These are phyloP conservation scores for Geranomyces variabilis DNA, from an alignment of 192 early-diverging fungal genomes.

Conservation along the genomic window DNA sequence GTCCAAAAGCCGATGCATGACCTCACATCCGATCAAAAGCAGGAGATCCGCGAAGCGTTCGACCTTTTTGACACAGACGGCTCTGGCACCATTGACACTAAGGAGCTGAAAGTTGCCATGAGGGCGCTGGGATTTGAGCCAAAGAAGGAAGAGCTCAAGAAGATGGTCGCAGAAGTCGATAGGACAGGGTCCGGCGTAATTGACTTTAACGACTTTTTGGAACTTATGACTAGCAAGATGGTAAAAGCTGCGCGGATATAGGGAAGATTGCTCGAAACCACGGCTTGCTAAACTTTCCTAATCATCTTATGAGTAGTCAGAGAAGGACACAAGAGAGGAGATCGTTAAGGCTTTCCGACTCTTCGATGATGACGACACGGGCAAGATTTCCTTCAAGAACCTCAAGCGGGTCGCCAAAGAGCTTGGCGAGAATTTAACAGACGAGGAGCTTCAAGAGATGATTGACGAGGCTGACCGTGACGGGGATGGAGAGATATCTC, in stretches of 20 bases:
- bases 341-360: constrained; percentile 75
- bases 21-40: constrained; percentile 65
- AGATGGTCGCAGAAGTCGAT: constrained; percentile 63
- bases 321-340: constrained; percentile 70
- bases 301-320: constrained; percentile 44
- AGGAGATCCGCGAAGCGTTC: constrained; percentile 72
- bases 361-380: constrained; percentile 77
- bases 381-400: constrained; percentile 77
- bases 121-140: constrained; percentile 63
- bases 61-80: constrained; percentile 71
- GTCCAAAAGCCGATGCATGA: constrained; percentile 15
- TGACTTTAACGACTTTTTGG: constrained; percentile 78
- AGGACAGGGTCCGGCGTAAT: constrained; percentile 57
- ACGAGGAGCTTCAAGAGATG: constrained; percentile 79
- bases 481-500: constrained; percentile 63
- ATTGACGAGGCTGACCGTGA: constrained; percentile 76
- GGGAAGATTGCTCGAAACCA: too few species aligned
- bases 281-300: not conserved
- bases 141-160: constrained; percentile 59
- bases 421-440: constrained; percentile 70
- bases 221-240: constrained; percentile 67
- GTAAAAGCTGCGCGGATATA: constrained; percentile 30
- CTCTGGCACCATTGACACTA: constrained; percentile 59
- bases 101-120: constrained; percentile 74
- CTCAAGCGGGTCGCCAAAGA: constrained; percentile 66